phyloP scores from a whole-genome alignment of 2,329 filamentous ascomycete species.

The Chaetomium sp. region DNA sequence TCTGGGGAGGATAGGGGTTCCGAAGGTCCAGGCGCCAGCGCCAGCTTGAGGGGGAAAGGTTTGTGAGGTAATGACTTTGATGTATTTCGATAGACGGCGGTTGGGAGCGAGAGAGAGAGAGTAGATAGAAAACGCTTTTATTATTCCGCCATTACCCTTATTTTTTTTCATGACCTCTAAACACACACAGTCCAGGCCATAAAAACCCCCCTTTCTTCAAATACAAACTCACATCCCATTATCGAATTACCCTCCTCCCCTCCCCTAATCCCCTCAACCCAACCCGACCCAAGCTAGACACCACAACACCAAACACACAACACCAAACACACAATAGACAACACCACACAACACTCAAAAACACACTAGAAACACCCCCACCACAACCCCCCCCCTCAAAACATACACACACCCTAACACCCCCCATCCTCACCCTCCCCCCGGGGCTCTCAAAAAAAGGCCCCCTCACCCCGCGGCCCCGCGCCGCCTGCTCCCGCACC shows the following conservation, averaged over 20 bases:
- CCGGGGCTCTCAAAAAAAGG: constrained; percentile 30
- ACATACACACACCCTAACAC: not conserved
- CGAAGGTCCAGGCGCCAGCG: constrained; percentile 22
- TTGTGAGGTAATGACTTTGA: too few species aligned
- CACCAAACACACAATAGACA: not conserved
- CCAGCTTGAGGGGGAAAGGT: not conserved
- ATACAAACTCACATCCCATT: not conserved
- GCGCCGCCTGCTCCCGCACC: constrained; percentile 29
- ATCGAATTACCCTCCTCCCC: not conserved
- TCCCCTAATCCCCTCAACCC: not conserved
- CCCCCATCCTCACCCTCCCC: constrained; percentile 1
- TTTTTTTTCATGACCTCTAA: not conserved
- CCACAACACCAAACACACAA: not conserved
- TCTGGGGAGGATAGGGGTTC: constrained; percentile 47
- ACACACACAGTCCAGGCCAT: not conserved
- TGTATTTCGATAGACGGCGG: not conserved
- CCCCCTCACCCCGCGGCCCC: constrained; percentile 6
- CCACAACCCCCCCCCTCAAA: not conserved
- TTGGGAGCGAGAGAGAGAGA: not conserved
- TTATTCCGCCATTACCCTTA: not conserved
- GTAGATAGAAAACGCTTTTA: not conserved
- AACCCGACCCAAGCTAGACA: not conserved
- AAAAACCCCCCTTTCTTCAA: not conserved
- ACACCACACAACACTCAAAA: not conserved
- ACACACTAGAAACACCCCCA: not conserved